Base-by-base conservation (phyloP, 345 rosid genomes). In the Raphanus raphanistrum region DNA sequence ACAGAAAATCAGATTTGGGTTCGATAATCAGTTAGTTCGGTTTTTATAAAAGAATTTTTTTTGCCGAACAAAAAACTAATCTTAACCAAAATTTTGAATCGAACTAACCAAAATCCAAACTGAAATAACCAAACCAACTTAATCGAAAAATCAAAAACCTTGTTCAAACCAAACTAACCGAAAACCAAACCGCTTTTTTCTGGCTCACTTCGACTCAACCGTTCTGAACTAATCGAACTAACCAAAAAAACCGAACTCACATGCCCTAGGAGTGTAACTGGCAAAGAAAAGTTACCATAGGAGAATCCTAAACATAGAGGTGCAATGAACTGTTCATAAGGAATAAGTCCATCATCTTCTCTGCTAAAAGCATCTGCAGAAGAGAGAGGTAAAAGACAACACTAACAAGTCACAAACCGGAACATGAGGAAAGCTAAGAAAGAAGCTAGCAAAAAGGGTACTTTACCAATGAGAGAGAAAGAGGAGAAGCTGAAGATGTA, bases 401-500 rank as follows among this genome's bases (percentile, higher is more conserved):
- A 43, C 45, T 36, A 15, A 68, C 8, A 50, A 45, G 16, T 45
- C 15, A 45, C 54, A 45, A 3, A n/a, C 54, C 16, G 6, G 4
- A 35, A 4, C 5, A 8, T 26, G 7, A 43, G 31, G 60, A n/a
- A 52, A 27, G 0, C 6, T 21, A 45, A 7, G 68, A 21, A 21
- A 17, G 35, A 21, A 38, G 29, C 29, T 1, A 15, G 7, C 16
- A 21, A 29, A 27, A 33, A 35, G n/a, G 54, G 13, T 15, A 9
- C 27, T 36, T 65, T 35, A 77, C 81, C 73, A 9, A 66, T 25
- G 4, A 65, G 70, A 27, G 74, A 79, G 59, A 73, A 68, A 38
- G 78, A 73, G 66, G 74, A 73, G 74, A 68, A 73, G 79, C 36
- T 79, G 65, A 79, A 73, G 70, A 79, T 28, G 72, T 73, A 72